phyloP scores from a whole-genome alignment of 1,284 basidiomycete species.

The Ceraceosorus guamensis region DNA sequence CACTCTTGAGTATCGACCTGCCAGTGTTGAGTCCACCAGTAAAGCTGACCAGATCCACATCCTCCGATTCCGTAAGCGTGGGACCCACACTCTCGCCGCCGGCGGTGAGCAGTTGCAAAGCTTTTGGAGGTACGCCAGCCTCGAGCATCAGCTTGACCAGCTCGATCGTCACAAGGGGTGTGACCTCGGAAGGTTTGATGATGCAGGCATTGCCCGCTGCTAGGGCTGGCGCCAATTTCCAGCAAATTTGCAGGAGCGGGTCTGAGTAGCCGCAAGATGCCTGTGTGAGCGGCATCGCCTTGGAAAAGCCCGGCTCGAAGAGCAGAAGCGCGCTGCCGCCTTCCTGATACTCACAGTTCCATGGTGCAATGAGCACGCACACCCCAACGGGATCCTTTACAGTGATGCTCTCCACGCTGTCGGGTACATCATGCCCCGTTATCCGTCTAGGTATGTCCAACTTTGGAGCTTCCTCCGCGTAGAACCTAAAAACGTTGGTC shows the following conservation, averaged over 20 bases:
- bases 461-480: constrained; percentile 43
- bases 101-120: constrained; percentile 43
- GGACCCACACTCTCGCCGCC: constrained; percentile 40
- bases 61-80: constrained; percentile 32
- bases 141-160: constrained; percentile 41
- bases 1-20: constrained; percentile 34
- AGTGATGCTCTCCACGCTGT: constrained; percentile 32
- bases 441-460: constrained; percentile 33
- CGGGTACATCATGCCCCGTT: constrained; percentile 33
- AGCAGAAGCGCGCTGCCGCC: background rate
- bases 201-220: constrained; percentile 45
- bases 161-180: constrained; percentile 44
- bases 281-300: background rate
- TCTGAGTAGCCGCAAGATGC: constrained; percentile 1
- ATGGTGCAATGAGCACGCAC: constrained; percentile 45
- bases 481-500: constrained; percentile 45
- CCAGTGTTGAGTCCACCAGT: constrained; percentile 46
- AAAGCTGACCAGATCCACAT: constrained; percentile 46
- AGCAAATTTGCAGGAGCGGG: constrained; percentile 45
- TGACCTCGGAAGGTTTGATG: constrained; percentile 48
- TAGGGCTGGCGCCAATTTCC: constrained; percentile 47
- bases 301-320: background rate
- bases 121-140: constrained; percentile 35
- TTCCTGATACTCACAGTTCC: constrained; percentile 34
- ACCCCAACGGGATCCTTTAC: constrained; percentile 45